phyloP scores from a whole-genome alignment of 306 rosid genomes.

The Delonix regia region DNA sequence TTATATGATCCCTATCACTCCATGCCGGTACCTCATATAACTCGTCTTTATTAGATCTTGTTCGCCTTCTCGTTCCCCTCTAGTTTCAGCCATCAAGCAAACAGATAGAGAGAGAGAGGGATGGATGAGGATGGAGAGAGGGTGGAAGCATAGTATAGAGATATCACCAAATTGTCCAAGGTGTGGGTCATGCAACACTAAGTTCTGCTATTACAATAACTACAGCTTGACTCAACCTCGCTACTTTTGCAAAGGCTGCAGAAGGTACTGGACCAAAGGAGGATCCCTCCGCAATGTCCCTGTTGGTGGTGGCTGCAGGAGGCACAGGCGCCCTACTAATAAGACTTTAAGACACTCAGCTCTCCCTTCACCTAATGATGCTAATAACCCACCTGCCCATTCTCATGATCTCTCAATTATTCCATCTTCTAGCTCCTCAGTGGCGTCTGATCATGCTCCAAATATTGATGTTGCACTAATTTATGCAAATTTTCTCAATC shows the following conservation, averaged over 20 bases:
- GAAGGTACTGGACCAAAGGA: constrained; percentile 88
- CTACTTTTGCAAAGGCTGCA: constrained; percentile 82
- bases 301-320: constrained; percentile 65
- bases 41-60: too few relatives aligned
- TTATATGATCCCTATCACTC: constrained; percentile 7
- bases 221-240: constrained; percentile 86
- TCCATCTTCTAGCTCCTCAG: constrained; percentile 40
- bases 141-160: constrained; percentile 66
- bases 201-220: constrained; percentile 88
- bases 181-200: constrained; percentile 80
- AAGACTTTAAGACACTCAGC: constrained; percentile 39
- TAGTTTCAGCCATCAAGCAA: too few relatives aligned
- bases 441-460: constrained; percentile 45
- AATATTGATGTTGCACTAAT: constrained; percentile 76
- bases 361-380: background rate
- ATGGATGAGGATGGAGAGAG: constrained; percentile 67
- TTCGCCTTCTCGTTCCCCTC: background rate
- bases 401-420: background rate
- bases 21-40: background rate
- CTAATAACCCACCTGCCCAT: background rate
- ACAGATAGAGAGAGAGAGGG: too few relatives aligned
- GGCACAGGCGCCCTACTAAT: constrained; percentile 43
- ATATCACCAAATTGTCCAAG: constrained; percentile 75
- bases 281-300: constrained; percentile 84
- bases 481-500: constrained; percentile 70